phyloP scores from a whole-genome alignment of 2,329 filamentous ascomycete species.

The Cladophialophora exuberans region DNA sequence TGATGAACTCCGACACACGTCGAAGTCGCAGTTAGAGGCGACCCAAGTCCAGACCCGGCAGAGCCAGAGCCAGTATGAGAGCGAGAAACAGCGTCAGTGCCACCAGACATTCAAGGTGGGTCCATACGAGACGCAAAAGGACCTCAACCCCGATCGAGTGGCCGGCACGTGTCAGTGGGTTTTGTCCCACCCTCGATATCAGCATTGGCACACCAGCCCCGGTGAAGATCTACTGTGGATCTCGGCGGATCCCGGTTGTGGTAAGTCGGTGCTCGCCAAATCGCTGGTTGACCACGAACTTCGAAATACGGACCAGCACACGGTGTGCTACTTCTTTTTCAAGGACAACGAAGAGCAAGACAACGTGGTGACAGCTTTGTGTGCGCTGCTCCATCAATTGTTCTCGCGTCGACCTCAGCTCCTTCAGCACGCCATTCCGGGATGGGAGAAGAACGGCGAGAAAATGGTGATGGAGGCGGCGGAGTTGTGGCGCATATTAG shows the following conservation, averaged over 20 bases:
- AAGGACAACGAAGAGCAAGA: constrained; percentile 44
- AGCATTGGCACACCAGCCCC: constrained; percentile 33
- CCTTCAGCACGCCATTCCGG: constrained; percentile 24
- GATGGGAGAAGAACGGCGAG: constrained; percentile 16
- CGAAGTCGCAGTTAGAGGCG: too few species aligned
- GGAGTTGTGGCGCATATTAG: constrained; percentile 20
- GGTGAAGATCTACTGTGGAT: constrained; percentile 42
- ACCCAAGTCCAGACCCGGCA: too few species aligned
- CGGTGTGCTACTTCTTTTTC: constrained; percentile 44
- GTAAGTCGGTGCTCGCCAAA: constrained; percentile 45
- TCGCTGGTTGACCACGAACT: constrained; percentile 41
- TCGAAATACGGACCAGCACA: constrained; percentile 11
- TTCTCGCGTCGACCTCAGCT: constrained; percentile 37
- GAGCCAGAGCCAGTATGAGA: neutral
- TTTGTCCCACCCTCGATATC: constrained; percentile 36
- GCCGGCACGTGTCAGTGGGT: constrained; percentile 42
- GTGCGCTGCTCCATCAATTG: constrained; percentile 44
- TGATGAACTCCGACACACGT: too few species aligned
- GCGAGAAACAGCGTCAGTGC: neutral
- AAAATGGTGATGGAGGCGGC: constrained; percentile 2
- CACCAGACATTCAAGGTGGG: constrained; percentile 16
- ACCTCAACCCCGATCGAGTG: constrained; percentile 38
- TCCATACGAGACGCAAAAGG: constrained; percentile 38
- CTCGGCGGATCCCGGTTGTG: constrained; percentile 46
- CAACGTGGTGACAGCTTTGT: constrained; percentile 37